Evolutionary conservation across 2,329 filamentous ascomycete genomes (phyloP).

Genomic region (Phialophora expanda): DNA sequence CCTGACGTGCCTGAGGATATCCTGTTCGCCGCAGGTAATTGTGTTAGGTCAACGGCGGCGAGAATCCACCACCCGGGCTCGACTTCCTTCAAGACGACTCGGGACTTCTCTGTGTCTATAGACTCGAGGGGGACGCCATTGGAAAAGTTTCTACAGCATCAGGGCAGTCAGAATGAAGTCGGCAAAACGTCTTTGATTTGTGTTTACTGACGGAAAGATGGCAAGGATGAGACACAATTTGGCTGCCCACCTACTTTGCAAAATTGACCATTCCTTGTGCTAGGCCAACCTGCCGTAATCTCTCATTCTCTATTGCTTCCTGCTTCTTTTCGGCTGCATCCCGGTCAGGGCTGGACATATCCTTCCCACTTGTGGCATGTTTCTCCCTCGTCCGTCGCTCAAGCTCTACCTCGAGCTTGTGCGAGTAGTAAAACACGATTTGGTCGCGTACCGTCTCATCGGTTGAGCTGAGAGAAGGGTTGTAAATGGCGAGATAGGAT

Average conservation of each 20-base stretch:
- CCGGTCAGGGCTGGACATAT: slow-evolving; percentile 7
- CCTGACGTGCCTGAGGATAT: slow-evolving; percentile 51
- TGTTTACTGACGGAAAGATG: background rate
- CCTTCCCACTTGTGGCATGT: background rate
- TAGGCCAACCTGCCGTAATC: slow-evolving; percentile 87
- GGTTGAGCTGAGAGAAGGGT: slow-evolving; percentile 75
- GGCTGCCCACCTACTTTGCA: slow-evolving; percentile 61
- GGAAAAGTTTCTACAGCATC: slow-evolving; percentile 71
- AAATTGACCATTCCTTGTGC: slow-evolving; percentile 97
- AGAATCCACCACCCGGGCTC: slow-evolving; percentile 95
- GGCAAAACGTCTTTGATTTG: background rate
- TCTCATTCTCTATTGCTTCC: slow-evolving; percentile 78
- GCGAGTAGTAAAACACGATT: slow-evolving; percentile 89
- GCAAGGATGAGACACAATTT: slow-evolving; percentile 4
- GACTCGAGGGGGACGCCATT: slow-evolving; percentile 76
- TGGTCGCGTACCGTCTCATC: slow-evolving; percentile 79
- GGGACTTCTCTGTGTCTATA: slow-evolving; percentile 87
- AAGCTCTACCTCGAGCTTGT: slow-evolving; percentile 37
- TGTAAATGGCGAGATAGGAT: slow-evolving; percentile 93
- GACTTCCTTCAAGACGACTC: slow-evolving; percentile 83
- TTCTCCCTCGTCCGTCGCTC: slow-evolving; percentile 39
- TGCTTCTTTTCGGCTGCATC: slow-evolving; percentile 40
- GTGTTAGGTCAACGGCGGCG: slow-evolving; percentile 84
- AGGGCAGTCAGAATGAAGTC: background rate
- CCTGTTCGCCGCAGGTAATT: slow-evolving; percentile 59